phyloP scores from a whole-genome alignment of 179 eudicot species.

The Heliamphora pulchella region DNA sequence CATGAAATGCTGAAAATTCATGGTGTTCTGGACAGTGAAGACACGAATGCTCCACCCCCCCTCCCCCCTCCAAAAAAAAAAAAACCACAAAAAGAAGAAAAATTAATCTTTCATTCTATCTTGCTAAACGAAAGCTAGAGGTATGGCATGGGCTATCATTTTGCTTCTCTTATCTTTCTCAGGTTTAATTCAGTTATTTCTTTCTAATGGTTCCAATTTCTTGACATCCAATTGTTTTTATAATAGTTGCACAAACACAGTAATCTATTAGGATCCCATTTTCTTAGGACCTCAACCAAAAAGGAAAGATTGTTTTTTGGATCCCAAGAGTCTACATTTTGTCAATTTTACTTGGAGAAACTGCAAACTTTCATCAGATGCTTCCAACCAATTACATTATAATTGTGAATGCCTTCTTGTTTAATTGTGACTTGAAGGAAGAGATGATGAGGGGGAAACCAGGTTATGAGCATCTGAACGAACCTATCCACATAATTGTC shows the following conservation, averaged over 20 bases:
- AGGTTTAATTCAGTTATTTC: no score
- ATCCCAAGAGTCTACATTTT: neutral
- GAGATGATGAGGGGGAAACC: constrained; percentile 98
- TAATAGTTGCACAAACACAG: neutral
- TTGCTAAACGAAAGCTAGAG: neutral
- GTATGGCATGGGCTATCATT: neutral
- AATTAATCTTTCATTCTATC: neutral
- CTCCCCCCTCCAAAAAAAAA: neutral
- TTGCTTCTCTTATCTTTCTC: no score
- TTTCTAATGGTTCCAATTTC: no score
- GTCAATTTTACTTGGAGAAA: neutral
- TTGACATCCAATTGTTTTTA: no score
- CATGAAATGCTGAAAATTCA: neutral
- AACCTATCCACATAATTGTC: constrained; percentile 91
- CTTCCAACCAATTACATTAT: neutral
- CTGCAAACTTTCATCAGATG: neutral
- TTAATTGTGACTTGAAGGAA: constrained; percentile 41
- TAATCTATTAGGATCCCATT: neutral
- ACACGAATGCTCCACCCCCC: neutral
- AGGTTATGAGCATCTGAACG: constrained; percentile 97
- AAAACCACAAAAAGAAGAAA: neutral
- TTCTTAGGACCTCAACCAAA: neutral
- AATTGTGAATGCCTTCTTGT: neutral
- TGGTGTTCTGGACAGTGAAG: constrained; percentile 6
- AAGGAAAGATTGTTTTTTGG: neutral